A percentile compares a stretch with the other conserved stretches of the same genome.
phyloP scores from a whole-genome alignment of 192 early-diverging fungal species.

The Spinellus fusiger region DNA sequence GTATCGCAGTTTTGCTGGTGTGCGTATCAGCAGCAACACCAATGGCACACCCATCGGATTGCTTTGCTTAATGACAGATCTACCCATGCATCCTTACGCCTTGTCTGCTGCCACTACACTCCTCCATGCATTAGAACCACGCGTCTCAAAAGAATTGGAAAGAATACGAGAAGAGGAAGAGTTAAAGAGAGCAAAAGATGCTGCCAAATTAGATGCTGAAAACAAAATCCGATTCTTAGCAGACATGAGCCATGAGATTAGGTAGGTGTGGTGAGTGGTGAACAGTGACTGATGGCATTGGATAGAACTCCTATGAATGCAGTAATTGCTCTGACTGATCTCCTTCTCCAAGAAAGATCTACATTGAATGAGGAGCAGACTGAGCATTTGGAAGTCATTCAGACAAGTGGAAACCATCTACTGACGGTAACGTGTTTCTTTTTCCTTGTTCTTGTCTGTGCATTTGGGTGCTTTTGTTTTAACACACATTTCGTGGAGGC shows the following conservation, averaged over 20 bases:
- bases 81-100: slow-evolving; percentile 26
- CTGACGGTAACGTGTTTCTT: slow-evolving; percentile 35
- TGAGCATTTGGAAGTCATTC: slow-evolving; percentile 46
- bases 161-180: slow-evolving; percentile 33
- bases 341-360: slow-evolving; percentile 38
- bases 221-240: slow-evolving; percentile 52
- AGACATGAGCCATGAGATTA: slow-evolving; percentile 52
- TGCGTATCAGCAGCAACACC: background rate
- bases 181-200: slow-evolving; percentile 36
- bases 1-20: background rate
- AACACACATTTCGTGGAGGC: background rate
- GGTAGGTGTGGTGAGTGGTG: slow-evolving; percentile 20
- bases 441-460: background rate
- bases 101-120: slow-evolving; percentile 20
- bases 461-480: slow-evolving; percentile 12
- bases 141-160: slow-evolving; percentile 37
- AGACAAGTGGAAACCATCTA: slow-evolving; percentile 52
- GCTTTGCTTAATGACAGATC: slow-evolving; percentile 33
- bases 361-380: slow-evolving; percentile 43
- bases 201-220: slow-evolving; percentile 42
- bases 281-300: background rate
- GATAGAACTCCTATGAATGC: slow-evolving; percentile 53
- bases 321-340: slow-evolving; percentile 46
- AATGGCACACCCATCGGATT: slow-evolving; percentile 29
- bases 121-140: slow-evolving; percentile 25